Evolutionary conservation across 768 basidiomycete genomes (phyloP).

Genomic region (Grammothele lineata): DNA sequence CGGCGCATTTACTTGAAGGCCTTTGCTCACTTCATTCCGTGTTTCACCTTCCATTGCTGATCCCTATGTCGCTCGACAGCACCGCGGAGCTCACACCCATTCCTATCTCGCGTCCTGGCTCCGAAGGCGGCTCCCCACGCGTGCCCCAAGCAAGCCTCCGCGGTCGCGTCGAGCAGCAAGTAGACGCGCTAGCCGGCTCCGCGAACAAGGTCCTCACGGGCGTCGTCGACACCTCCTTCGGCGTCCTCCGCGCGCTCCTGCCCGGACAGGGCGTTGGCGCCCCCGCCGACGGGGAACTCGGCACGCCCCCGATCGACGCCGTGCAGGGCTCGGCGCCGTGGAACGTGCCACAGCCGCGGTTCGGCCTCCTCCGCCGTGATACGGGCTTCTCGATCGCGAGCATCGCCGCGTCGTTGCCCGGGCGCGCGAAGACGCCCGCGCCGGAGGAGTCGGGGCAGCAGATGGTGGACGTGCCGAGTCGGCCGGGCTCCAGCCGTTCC

Average conservation of each 20-base stretch:
- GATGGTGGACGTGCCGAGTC: slow-evolving; percentile 51
- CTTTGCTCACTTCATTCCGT: too few species aligned
- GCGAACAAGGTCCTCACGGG: slow-evolving; percentile 77
- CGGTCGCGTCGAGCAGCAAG: slow-evolving; percentile 73
- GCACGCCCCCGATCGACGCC: slow-evolving; percentile 18
- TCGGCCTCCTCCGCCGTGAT: slow-evolving; percentile 69
- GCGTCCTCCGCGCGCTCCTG: slow-evolving; percentile 76
- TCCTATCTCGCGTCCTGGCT: slow-evolving; percentile 53
- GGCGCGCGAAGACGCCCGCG: slow-evolving; percentile 27
- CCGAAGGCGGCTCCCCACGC: slow-evolving; percentile 39
- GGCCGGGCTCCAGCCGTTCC: slow-evolving; percentile 47
- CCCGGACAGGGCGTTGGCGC: slow-evolving; percentile 34
- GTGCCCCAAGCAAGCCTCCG: slow-evolving; percentile 57
- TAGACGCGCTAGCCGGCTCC: slow-evolving; percentile 75
- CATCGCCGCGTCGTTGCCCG: slow-evolving; percentile 64
- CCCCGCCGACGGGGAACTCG: slow-evolving; percentile 9
- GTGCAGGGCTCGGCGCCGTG: slow-evolving; percentile 33
- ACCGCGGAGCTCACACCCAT: slow-evolving; percentile 81
- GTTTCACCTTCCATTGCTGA: too few species aligned
- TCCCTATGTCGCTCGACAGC: slow-evolving; percentile 32
- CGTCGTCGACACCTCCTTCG: slow-evolving; percentile 88
- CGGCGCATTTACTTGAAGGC: too few species aligned
- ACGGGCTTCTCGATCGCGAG: slow-evolving; percentile 82
- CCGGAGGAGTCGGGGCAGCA: slow-evolving; percentile 43
- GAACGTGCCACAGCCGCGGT: slow-evolving; percentile 45